Evolutionary conservation across 352 stramenopile genomes (phyloP).

Genomic region (Phytophthora tentaculata): DNA sequence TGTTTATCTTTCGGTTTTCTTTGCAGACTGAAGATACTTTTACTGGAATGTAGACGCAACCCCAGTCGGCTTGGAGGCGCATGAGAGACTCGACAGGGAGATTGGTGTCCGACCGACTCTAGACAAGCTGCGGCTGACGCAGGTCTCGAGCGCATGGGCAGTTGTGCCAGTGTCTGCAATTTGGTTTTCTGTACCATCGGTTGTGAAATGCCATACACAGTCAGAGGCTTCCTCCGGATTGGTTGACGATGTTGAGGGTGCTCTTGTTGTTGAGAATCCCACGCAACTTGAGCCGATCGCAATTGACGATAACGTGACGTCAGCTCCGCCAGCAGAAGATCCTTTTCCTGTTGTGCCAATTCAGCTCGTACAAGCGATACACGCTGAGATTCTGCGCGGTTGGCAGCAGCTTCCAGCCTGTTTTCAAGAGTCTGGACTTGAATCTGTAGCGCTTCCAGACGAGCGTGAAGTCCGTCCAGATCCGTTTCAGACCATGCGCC

Average conservation of each 20-base stretch:
- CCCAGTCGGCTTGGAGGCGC: conserved; percentile 33
- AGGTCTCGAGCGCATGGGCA: conserved; percentile 25
- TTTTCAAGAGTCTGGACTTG: conserved; percentile 19
- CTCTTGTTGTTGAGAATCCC: neutral
- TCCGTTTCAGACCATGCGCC: conserved; percentile 57
- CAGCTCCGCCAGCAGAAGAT: conserved; percentile 59
- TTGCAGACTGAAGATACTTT: conserved; percentile 2
- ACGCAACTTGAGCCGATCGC: conserved; percentile 20
- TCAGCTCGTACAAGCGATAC: conserved; percentile 47
- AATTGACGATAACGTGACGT: conserved; percentile 54
- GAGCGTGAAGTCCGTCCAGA: conserved; percentile 42
- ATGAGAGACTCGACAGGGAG: conserved; percentile 23
- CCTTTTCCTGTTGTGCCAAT: conserved; percentile 60
- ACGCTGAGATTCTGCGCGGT: conserved; percentile 39
- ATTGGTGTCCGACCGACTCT: conserved; percentile 1
- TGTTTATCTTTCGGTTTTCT: conserved; percentile 9
- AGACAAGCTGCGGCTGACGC: conserved; percentile 33
- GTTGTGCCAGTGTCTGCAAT: conserved; percentile 25
- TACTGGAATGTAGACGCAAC: conserved; percentile 2
- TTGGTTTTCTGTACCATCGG: conserved; percentile 47
- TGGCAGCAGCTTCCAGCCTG: conserved; percentile 19
- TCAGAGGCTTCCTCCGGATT: conserved; percentile 41
- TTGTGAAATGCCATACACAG: conserved; percentile 60
- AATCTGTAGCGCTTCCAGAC: conserved; percentile 23
- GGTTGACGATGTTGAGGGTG: conserved; percentile 9